Conservation (phyloP, 2,329 filamentous ascomycete genomes). For the Aspergillus pseudoterreus region DNA sequence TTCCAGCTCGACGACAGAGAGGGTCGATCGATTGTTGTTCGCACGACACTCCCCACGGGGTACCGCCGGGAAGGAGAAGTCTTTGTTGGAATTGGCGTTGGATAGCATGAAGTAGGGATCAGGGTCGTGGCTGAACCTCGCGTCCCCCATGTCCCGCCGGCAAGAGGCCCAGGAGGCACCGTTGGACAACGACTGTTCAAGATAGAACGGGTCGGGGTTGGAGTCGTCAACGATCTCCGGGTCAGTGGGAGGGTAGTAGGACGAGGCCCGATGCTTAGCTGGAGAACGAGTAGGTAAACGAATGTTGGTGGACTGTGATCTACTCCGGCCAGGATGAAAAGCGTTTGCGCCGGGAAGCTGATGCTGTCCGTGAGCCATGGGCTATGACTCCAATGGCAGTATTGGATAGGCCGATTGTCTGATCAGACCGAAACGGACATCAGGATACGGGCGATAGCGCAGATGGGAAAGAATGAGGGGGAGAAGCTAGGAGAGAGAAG, state of each 20-base stretch:
- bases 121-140: slow-evolving; percentile 26
- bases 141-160: slow-evolving; percentile 27
- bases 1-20: slow-evolving; percentile 30
- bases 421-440: background rate
- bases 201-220: slow-evolving; percentile 37
- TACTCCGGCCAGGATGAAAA: slow-evolving; percentile 27
- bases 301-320: slow-evolving; percentile 28
- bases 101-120: slow-evolving; percentile 31
- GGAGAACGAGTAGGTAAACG: slow-evolving; percentile 25
- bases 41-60: slow-evolving; percentile 12
- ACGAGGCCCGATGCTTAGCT: slow-evolving; percentile 27
- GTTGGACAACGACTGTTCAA: slow-evolving; percentile 32
- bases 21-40: slow-evolving; percentile 25
- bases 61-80: slow-evolving; percentile 9
- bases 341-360: slow-evolving; percentile 32
- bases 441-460: slow-evolving; percentile 9
- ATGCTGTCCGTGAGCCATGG: slow-evolving; percentile 36
- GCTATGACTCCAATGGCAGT: slow-evolving; percentile 22
- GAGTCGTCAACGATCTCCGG: slow-evolving; percentile 29
- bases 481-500: background rate
- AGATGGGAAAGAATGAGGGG: slow-evolving; percentile 7
- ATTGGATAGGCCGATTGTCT: background rate
- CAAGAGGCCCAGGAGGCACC: slow-evolving; percentile 24
- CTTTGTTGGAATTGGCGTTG: slow-evolving; percentile 18
- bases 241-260: slow-evolving; percentile 26